These are phyloP conservation scores for Leptographium radiaticola DNA, from an alignment of 2,329 filamentous ascomycete genomes.

Conservation along the genomic window DNA sequence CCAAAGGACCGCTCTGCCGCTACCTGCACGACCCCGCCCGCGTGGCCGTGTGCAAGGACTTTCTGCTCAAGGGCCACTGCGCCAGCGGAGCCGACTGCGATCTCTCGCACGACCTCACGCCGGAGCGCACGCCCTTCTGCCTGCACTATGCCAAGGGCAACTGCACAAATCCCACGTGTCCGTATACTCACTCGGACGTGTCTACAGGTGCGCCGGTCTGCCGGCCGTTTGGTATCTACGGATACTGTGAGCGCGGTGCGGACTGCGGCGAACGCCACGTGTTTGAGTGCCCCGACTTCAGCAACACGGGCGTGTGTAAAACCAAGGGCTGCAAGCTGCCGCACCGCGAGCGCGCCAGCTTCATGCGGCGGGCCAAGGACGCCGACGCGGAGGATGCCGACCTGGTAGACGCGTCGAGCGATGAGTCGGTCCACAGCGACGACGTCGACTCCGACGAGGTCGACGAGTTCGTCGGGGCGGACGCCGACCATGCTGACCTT, in stretches of 20 bases:
- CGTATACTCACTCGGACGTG: conserved; percentile 73
- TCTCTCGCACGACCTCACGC: conserved; percentile 73
- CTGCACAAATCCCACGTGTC: conserved; percentile 77
- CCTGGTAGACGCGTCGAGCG: conserved; percentile 62
- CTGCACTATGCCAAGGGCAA: conserved; percentile 81
- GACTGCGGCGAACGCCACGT: conserved; percentile 73
- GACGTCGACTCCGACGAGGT: conserved; percentile 68
- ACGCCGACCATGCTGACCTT: conserved; percentile 34
- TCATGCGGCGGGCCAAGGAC: conserved; percentile 52
- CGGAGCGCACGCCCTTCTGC: conserved; percentile 78
- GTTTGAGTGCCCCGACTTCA: conserved; percentile 88
- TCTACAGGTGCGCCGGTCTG: conserved; percentile 70
- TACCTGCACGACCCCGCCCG: conserved; percentile 76
- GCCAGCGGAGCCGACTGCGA: conserved; percentile 68
- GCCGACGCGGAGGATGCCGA: conserved; percentile 31
- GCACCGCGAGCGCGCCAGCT: conserved; percentile 78
- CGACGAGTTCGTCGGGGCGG: conserved; percentile 48
- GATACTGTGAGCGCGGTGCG: conserved; percentile 76
- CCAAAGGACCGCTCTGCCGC: conserved; percentile 66
- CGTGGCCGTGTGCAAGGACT: conserved; percentile 83
- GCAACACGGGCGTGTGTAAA: conserved; percentile 77
- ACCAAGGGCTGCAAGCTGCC: conserved; percentile 70
- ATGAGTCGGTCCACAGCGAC: conserved; percentile 63
- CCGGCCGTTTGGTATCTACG: conserved; percentile 68
- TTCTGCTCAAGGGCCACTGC: conserved; percentile 69